Evolutionary conservation across 2,329 filamentous ascomycete species (phyloP).

Genomic region (Coniella lustricola): DNA sequence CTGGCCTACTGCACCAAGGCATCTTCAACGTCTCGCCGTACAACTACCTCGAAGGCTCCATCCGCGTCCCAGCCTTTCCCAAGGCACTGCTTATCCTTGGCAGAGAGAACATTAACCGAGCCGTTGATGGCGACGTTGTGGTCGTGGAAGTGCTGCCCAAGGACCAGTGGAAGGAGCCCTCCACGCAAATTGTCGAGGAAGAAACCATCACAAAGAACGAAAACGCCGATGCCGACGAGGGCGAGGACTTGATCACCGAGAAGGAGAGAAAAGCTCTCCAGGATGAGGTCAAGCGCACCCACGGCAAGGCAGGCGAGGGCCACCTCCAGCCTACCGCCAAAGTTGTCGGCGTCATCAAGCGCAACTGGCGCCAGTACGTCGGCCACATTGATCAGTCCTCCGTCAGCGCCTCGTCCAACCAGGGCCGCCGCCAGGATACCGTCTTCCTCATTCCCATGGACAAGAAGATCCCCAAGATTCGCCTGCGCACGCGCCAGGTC

Average conservation of each 20-base stretch:
- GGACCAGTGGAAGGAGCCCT: slow-evolving; percentile 95
- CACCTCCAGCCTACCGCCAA: slow-evolving; percentile 83
- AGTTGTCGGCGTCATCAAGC: slow-evolving; percentile 86
- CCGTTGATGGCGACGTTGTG: slow-evolving; percentile 85
- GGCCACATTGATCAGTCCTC: slow-evolving; percentile 89
- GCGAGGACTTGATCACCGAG: slow-evolving; percentile 73
- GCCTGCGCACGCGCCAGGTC: slow-evolving; percentile 84
- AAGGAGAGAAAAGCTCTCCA: slow-evolving; percentile 80
- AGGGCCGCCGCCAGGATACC: slow-evolving; percentile 79
- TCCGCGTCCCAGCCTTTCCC: slow-evolving; percentile 84
- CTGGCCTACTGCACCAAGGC: slow-evolving; percentile 84
- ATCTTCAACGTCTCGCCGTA: slow-evolving; percentile 95
- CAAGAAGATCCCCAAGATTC: slow-evolving; percentile 93
- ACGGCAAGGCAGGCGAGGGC: slow-evolving; percentile 68
- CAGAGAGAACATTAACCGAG: slow-evolving; percentile 90
- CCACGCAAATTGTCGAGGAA: slow-evolving; percentile 92
- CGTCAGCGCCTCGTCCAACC: slow-evolving; percentile 63
- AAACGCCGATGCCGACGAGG: slow-evolving; percentile 78
- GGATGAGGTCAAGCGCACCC: slow-evolving; percentile 82
- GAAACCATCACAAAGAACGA: slow-evolving; percentile 88
- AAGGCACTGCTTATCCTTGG: slow-evolving; percentile 83
- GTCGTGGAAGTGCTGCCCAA: slow-evolving; percentile 89
- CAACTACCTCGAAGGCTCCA: slow-evolving; percentile 92
- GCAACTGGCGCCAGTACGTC: slow-evolving; percentile 97
- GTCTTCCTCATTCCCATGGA: slow-evolving; percentile 98